A percentile compares a stretch with the other conserved stretches of the same genome.
These are phyloP conservation scores for Takashimella tepidaria DNA, from an alignment of 1,284 basidiomycete genomes.

Conservation along the genomic window DNA sequence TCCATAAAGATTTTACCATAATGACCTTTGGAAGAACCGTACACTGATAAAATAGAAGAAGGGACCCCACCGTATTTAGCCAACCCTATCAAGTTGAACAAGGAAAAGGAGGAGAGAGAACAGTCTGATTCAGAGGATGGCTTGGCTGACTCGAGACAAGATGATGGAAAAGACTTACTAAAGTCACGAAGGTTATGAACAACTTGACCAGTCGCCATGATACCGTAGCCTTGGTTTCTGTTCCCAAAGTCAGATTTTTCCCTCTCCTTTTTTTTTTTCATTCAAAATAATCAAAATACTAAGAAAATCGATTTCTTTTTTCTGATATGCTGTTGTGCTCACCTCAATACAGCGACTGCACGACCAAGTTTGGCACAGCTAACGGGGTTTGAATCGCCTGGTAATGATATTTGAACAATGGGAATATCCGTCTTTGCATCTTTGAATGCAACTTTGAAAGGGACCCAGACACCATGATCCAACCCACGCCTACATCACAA, in stretches of 20 bases:
- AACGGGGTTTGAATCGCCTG: conserved; percentile 34
- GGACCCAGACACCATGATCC: conserved; percentile 51
- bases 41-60: neutral
- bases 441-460: conserved; percentile 46
- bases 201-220: conserved; percentile 41
- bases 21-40: conserved; percentile 1
- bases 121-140: neutral
- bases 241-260: too few species aligned
- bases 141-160: neutral
- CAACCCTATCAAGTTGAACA: neutral
- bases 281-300: too few species aligned
- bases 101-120: neutral
- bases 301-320: too few species aligned
- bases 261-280: too few species aligned
- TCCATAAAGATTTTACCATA: conserved; percentile 32
- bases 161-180: conserved; percentile 18
- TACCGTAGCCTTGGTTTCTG: conserved; percentile 38
- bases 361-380: conserved; percentile 46
- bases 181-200: conserved; percentile 47
- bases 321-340: too few species aligned
- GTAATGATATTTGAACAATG: conserved; percentile 49
- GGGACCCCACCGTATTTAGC: too few species aligned
- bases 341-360: conserved; percentile 41
- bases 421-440: conserved; percentile 38
- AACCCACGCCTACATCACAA: conserved; percentile 32